Evolutionary conservation across 306 rosid genomes (phyloP), one percentile per base, ranked within the genome.

Genomic region (Dalbergia cultrata): DNA sequence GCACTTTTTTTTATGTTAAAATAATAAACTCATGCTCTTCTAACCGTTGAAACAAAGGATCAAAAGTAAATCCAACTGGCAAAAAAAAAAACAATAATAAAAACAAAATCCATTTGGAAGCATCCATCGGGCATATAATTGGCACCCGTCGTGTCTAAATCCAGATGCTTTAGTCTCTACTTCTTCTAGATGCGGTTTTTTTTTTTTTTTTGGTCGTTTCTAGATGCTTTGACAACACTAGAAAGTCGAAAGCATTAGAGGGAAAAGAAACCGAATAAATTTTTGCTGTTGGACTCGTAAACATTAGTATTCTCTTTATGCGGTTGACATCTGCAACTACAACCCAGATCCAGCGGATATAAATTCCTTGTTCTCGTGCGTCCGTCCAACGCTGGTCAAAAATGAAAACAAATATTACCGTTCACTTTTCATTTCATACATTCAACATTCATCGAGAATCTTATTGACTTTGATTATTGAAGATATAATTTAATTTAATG

Each of bases 101-200:
- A 0, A 26, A 26, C 31, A 26, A 26, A 26, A 3, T 37, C 41
- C 7, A 7, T 4, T 37, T 7, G 7, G 41, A 37, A 7, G 6
- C 41, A 37, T 37, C 6, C 7, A 37, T 37, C 41, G 7, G 6
- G 41, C 41, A 37, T 37, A 0, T 7, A 37, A 37, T 37, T 5
- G 5, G 7, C 41, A 37, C 41, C 41, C 41, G 37, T 34, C 16
- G 13, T 37, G 22, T 39, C 35, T 0, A 33, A 26, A 63, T 76
- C 80, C 64, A 63, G 80, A 76, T 64, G 39, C n/a, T 49, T 65
- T 65, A 41, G 5, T 10, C 14, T 47, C 53, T 13, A 47, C 31
- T 26, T n/a, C n/a, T n/a, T 47, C 53, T 47, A 47, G 53, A 47
- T 26, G 31, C 31, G 1, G 1, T 26, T 26, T 26, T 1, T 26